Evolutionary conservation across 2,329 filamentous ascomycete species (phyloP).

Genomic region (Fusarium compactum): DNA sequence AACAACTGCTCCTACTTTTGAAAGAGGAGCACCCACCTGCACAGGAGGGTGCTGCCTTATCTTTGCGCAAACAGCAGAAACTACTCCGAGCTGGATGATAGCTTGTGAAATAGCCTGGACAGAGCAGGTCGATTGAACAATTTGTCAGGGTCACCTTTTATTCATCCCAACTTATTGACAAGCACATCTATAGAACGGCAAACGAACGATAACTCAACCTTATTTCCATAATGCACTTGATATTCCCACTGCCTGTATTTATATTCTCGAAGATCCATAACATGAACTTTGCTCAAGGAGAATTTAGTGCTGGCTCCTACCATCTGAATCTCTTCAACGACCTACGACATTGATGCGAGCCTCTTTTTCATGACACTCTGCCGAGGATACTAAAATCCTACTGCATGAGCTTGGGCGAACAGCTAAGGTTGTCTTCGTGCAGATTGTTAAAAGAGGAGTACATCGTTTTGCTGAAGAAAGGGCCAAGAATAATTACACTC

Average conservation of each 20-base stretch:
- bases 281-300: not conserved
- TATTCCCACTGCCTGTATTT: not conserved
- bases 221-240: not conserved
- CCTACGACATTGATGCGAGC: not conserved
- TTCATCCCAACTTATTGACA: not conserved
- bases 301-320: not conserved
- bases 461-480: not conserved
- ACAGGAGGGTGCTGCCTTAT: not conserved
- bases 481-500: not conserved
- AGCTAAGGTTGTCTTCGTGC: not conserved
- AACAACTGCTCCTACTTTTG: not conserved
- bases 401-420: not conserved
- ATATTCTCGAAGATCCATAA: not conserved
- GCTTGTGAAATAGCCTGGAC: not conserved
- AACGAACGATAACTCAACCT: not conserved
- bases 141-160: not conserved
- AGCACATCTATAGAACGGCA: not conserved
- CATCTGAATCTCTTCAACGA: not conserved
- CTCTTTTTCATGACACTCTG: not conserved
- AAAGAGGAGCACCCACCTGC: not conserved
- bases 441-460: not conserved
- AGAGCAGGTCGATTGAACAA: not conserved
- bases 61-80: not conserved
- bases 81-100: not conserved
- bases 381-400: not conserved